Conservation (phyloP, 2,329 filamentous ascomycete genomes). For the Diatrype stigma region DNA sequence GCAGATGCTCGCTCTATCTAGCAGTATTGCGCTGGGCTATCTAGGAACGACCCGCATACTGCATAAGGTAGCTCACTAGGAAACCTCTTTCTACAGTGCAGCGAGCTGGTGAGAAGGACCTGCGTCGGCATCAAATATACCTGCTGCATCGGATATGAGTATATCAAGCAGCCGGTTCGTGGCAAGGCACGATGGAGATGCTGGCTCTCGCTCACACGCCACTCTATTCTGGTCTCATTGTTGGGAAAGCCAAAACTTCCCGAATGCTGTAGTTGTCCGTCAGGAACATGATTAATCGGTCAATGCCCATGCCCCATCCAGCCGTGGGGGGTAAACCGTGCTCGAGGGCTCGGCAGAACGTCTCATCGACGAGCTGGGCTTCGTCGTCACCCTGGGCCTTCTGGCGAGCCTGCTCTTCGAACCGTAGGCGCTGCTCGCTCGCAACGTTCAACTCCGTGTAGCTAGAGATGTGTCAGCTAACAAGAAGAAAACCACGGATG, state of each 20-base stretch:
- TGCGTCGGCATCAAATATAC: too few species aligned
- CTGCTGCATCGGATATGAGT: too few species aligned
- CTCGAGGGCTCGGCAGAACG: conserved; percentile 86
- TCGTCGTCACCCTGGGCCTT: conserved; percentile 97
- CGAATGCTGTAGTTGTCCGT: conserved; percentile 70
- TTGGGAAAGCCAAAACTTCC: neutral
- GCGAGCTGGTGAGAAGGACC: too few species aligned
- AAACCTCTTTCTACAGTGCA: too few species aligned
- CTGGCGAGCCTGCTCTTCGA: conserved; percentile 92
- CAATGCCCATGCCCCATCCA: conserved; percentile 83
- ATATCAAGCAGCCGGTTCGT: too few species aligned
- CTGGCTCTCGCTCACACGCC: neutral
- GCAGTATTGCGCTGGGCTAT: too few species aligned
- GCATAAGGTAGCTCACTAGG: too few species aligned
- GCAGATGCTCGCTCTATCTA: too few species aligned
- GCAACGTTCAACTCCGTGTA: conserved; percentile 98
- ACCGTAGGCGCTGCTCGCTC: conserved; percentile 86
- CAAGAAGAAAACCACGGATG: neutral
- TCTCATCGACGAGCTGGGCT: conserved; percentile 93
- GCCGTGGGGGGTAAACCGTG: conserved; percentile 90
- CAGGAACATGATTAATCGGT: conserved; percentile 91
- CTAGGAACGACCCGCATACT: too few species aligned
- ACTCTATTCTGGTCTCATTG: neutral
- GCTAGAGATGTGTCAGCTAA: neutral
- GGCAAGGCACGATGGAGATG: too few species aligned